These are phyloP conservation scores for Jaapia argillacea DNA, from an alignment of 768 basidiomycete genomes.

Conservation along the genomic window DNA sequence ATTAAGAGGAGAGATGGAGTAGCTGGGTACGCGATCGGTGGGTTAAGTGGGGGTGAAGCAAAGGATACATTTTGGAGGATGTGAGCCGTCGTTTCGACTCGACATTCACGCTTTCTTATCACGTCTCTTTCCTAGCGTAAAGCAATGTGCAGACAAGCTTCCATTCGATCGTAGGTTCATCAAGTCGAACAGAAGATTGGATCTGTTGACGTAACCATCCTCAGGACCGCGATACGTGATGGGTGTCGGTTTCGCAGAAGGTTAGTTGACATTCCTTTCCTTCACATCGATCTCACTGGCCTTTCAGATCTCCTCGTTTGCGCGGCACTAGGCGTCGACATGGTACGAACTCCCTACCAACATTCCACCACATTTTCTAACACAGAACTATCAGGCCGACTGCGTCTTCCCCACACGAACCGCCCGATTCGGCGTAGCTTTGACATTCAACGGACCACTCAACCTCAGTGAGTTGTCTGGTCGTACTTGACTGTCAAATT, in stretches of 20 bases:
- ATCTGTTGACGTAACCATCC: conserved; percentile 6
- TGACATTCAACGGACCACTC: conserved; percentile 73
- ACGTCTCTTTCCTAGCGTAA: conserved; percentile 44
- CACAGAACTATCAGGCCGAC: conserved; percentile 49
- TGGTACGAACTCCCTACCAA: conserved; percentile 38
- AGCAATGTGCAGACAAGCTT: conserved; percentile 70
- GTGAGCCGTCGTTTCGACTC: conserved; percentile 38
- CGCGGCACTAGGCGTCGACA: conserved; percentile 86
- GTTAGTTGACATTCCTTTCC: conserved; percentile 23
- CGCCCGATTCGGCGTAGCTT: conserved; percentile 82
- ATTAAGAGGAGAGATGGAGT: conserved; percentile 61
- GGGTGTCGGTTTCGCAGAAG: conserved; percentile 91
- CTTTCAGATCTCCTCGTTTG: conserved; percentile 75
- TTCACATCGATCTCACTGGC: neutral
- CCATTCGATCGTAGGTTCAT: conserved; percentile 63
- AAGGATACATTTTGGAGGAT: conserved; percentile 86
- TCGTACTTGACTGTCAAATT: neutral
- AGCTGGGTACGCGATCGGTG: conserved; percentile 88
- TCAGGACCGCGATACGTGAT: conserved; percentile 84
- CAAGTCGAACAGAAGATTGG: neutral
- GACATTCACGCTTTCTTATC: no score
- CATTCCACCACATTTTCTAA: neutral
- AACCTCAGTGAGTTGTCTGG: conserved; percentile 54
- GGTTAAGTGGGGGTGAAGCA: conserved; percentile 84
- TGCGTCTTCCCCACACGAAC: conserved; percentile 92